A percentile compares a stretch with the other conserved stretches of the same genome.
phyloP scores from a whole-genome alignment of 2,329 filamentous ascomycete genomes.

The Arthrinium puccinioides region DNA sequence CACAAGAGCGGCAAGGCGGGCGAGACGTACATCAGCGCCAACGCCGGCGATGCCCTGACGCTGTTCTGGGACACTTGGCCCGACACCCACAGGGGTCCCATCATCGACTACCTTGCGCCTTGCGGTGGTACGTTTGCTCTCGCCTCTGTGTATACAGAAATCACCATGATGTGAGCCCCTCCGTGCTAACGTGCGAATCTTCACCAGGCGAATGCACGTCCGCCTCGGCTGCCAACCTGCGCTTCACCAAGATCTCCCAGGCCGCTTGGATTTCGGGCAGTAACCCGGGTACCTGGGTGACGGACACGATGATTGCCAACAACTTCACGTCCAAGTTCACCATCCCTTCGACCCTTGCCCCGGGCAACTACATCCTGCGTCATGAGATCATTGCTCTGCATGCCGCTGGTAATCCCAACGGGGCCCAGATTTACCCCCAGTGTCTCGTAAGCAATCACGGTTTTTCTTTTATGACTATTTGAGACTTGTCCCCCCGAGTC shows the following conservation, averaged over 20 bases:
- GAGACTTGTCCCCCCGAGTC: no score
- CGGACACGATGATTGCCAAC: slow-evolving; percentile 34
- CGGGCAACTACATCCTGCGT: slow-evolving; percentile 42
- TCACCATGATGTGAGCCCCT: neutral
- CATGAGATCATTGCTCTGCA: slow-evolving; percentile 45
- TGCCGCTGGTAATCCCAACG: slow-evolving; percentile 28
- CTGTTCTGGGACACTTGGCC: slow-evolving; percentile 27
- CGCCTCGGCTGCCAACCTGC: slow-evolving; percentile 17
- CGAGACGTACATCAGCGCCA: slow-evolving; percentile 14
- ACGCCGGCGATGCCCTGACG: slow-evolving; percentile 20
- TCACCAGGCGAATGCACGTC: slow-evolving; percentile 22
- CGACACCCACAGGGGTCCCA: slow-evolving; percentile 25
- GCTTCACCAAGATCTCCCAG: slow-evolving; percentile 22
- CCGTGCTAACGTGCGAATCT: neutral
- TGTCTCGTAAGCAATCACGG: no score
- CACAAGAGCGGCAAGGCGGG: slow-evolving; percentile 32
- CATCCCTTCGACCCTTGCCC: slow-evolving; percentile 31
- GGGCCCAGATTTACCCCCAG: slow-evolving; percentile 33
- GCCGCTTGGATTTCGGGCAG: slow-evolving; percentile 17
- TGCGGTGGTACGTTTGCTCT: slow-evolving; percentile 13
- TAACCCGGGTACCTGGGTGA: slow-evolving; percentile 24
- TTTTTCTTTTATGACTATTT: no score
- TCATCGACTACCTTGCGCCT: slow-evolving; percentile 28
- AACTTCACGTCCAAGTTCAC: slow-evolving; percentile 38
- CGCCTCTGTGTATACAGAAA: neutral